Base-by-base conservation (phyloP, 2,329 filamentous ascomycete species). In the Epichloe sp. region DNA sequence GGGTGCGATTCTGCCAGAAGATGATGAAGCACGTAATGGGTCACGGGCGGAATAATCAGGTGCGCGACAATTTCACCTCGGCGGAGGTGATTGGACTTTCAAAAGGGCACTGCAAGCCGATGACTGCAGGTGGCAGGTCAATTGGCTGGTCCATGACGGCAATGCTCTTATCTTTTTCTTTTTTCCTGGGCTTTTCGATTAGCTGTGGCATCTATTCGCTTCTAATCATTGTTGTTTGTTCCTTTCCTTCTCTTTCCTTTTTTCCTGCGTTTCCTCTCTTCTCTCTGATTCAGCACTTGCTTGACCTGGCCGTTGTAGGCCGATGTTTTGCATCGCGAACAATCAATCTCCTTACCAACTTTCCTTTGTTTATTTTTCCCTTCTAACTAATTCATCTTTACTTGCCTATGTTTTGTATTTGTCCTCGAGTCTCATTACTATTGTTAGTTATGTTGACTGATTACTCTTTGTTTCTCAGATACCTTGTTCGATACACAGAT, bases 401-500 rank as follows among this genome's bases (percentile, higher is more conserved):
- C 59, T 60, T 8, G 23, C 8, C 21, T 40, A 17, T 17, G 38
- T 44, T 41, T 62, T 56, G 51, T 56, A 49, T 56, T 61, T 57
- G 55, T 61, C 53, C 58, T 56, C 47, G 31, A 58, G 54, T 56
- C 52, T 58, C 43, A 17, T 53, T 54, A 51, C 58, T 56, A 52
- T 57, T 59, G 42, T 55, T 58, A 57, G 44, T 49, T 53, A 49
- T 58, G 52, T 61, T 49, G 50, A 19, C 36, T 23, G 14, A 53
- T 54, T 56, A 49, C 53, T 54, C 56, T 60, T 51, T 55, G 43
- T 31, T 60, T 67, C 63, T 68, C 72, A 73, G 72, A 78, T 78
- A 78, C 76, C 75, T 78, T 78, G 75, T 78, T 77, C 74, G 70
- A 78, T 75, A 75, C 74, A 75, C 65, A 67, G 62, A 68, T 54